Conservation (phyloP, 768 basidiomycete species). For the Paxillus ammoniavirescens region DNA sequence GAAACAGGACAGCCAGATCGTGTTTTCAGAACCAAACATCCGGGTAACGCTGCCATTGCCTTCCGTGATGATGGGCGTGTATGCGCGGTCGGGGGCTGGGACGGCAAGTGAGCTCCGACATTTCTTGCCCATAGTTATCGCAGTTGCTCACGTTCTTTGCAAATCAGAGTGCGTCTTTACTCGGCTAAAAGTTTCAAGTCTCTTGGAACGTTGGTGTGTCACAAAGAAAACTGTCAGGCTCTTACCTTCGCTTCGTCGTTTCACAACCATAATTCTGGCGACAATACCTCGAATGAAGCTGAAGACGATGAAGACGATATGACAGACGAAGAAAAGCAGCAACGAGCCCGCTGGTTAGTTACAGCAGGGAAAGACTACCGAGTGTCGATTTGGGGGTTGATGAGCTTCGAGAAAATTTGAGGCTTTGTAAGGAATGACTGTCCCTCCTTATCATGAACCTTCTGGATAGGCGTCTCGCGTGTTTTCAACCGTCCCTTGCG, state of each 20-base stretch:
- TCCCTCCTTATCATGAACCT: no score
- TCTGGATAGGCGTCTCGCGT: no score
- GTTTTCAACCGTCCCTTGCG: no score
- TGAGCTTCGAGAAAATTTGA: constrained; percentile 32
- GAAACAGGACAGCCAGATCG: constrained; percentile 26
- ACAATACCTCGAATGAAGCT: constrained; percentile 14
- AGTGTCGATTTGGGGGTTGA: constrained; percentile 70
- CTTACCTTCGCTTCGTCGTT: constrained; percentile 60
- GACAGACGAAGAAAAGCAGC: constrained; percentile 40
- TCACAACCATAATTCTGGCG: neutral
- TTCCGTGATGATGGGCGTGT: constrained; percentile 75
- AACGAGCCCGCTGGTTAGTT: constrained; percentile 59
- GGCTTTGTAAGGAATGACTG: neutral
- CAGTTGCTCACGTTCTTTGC: neutral
- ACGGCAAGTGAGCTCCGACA: constrained; percentile 69
- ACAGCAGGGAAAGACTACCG: constrained; percentile 67
- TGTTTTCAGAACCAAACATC: constrained; percentile 62
- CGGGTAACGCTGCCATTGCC: constrained; percentile 77
- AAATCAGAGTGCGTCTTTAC: constrained; percentile 71
- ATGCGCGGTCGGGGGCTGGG: constrained; percentile 92
- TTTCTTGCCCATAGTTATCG: neutral
- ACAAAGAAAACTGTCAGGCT: constrained; percentile 74
- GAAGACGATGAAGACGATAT: constrained; percentile 57
- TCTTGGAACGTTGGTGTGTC: constrained; percentile 82
- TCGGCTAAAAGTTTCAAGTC: constrained; percentile 78